Conservation (phyloP, 768 basidiomycete genomes). For the Steccherinum ochraceum region DNA sequence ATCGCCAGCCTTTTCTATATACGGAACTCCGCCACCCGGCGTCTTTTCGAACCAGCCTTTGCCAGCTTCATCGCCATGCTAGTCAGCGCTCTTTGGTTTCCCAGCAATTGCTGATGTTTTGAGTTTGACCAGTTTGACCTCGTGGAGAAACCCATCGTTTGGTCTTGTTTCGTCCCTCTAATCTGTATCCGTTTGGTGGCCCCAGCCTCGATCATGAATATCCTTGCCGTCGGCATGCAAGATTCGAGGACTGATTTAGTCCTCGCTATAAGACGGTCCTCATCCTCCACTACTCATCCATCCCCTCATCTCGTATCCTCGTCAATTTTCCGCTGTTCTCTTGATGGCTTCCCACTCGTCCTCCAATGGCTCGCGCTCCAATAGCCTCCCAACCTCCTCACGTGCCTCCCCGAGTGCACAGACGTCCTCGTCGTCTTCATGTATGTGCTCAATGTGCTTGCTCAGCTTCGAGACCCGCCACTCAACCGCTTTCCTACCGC, state of each 20-base stretch:
- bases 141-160: background rate
- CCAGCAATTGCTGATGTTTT: slow-evolving; percentile 1
- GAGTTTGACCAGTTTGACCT: background rate
- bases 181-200: background rate
- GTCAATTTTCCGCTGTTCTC: background rate
- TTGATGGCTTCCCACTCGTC: background rate
- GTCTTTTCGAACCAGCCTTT: background rate
- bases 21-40: background rate
- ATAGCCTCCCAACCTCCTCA: background rate
- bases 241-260: background rate
- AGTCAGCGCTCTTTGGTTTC: background rate
- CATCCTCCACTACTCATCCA: background rate
- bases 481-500: background rate
- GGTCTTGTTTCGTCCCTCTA: background rate
- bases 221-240: background rate
- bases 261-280: background rate
- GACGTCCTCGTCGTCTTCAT: background rate
- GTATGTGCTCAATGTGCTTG: background rate
- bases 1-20: background rate
- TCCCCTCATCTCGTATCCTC: background rate
- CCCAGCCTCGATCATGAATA: background rate
- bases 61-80: slow-evolving; percentile 1
- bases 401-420: background rate
- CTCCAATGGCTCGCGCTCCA: background rate
- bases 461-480: background rate